Base-by-base conservation (phyloP, 2,329 filamentous ascomycete species). In the Pyrenochaeta sp. region DNA sequence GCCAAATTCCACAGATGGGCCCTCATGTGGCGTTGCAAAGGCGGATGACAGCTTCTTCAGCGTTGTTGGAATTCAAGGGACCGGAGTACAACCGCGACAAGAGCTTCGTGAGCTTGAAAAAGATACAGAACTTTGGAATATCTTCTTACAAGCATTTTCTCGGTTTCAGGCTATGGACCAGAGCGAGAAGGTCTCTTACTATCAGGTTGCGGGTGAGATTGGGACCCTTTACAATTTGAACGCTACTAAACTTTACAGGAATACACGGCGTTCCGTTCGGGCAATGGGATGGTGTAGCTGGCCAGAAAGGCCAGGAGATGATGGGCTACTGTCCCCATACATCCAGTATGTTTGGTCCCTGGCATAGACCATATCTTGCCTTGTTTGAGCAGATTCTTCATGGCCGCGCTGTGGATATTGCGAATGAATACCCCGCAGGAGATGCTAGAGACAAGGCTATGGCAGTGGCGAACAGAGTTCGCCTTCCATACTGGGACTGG, bases 401-500 rank as follows among this genome's bases (percentile, higher is more conserved):
- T 36, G 61, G 63, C 36, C 63, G 59, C 20, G 70, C 69, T 27
- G 54, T 69, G 1, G 65, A 71, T 7, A 58, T 73, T 27, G 70
- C 68, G 6, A 67, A 70, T 4, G 66, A 69, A 40, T 66, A 68
- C 39, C 61, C 68, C 4, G 52, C 36, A n/a, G 69, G 68, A 4
- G 48, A 61, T 11, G 52, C 61, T 43, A 58, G 63, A 36, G 48
- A 64, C 27, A 67, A 58, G 27, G 68, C 68, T n/a, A 54, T 64
- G 39, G 40, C 53, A 3, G 48, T 61, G 17, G 71, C 69, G 1
- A 50, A 65, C 20, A 66, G 56, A 35, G 55, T 72, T 15, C 68
- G 72, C 1, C 49, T 73, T n/a, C 70, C 71, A 7, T 73, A 72
- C 53, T 73, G 68, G 70, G 71, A 74, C 50, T 74, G 71, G 72